A percentile compares a stretch with the other conserved stretches of the same genome.
phyloP scores from a whole-genome alignment of 768 basidiomycete species.

The Chalciporus chontae region DNA sequence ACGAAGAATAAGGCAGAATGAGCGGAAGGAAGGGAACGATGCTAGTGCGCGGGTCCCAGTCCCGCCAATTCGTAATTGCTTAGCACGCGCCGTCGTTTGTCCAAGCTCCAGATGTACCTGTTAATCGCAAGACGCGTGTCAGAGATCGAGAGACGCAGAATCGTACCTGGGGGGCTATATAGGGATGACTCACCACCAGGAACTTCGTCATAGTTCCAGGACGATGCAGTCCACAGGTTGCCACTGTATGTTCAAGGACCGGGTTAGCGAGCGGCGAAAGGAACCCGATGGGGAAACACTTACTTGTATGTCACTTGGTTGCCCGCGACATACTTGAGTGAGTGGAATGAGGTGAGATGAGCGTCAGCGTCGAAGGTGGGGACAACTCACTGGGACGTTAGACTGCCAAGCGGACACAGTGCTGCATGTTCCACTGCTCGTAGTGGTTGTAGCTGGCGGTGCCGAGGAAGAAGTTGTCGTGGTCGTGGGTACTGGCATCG shows the following conservation, averaged over 20 bases:
- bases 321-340: constrained; percentile 41
- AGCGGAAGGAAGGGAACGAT: no score
- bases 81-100: background rate
- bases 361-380: background rate
- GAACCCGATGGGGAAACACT: constrained; percentile 7
- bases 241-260: background rate
- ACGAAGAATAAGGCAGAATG: no score
- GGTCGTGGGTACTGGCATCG: constrained; percentile 3
- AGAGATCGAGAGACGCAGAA: background rate
- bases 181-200: background rate
- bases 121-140: background rate
- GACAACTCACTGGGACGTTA: constrained; percentile 34
- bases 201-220: background rate
- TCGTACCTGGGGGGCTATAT: no score
- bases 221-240: background rate
- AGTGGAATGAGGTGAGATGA: background rate
- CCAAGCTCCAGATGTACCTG: background rate
- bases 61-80: background rate
- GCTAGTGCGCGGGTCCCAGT: no score
- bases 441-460: constrained; percentile 6
- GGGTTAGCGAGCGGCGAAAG: background rate
- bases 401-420: constrained; percentile 41
- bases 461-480: background rate
- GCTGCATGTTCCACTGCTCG: constrained; percentile 34
- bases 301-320: constrained; percentile 39